These are phyloP conservation scores for Cichorium intybus DNA, from an alignment of 140 eudicot genomes.

Conservation along the genomic window DNA sequence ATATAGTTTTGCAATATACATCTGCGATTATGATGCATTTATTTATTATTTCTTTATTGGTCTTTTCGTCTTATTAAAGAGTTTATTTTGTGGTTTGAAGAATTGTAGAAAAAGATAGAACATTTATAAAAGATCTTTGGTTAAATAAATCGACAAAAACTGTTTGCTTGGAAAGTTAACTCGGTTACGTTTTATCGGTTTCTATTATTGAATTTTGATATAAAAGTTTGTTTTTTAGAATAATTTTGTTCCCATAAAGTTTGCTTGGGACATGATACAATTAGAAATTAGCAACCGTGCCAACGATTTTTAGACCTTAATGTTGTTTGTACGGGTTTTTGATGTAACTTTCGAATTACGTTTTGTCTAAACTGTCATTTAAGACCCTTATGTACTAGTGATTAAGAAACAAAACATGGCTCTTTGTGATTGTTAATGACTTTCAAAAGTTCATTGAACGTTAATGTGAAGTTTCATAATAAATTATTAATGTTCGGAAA, in stretches of 20 bases:
- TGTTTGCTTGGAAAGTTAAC: neutral
- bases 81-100: neutral
- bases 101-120: neutral
- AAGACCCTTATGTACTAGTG: too few species aligned
- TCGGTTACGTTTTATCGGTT: neutral
- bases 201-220: neutral
- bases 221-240: neutral
- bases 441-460: too few species aligned
- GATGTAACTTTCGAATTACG: too few species aligned
- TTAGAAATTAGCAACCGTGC: neutral
- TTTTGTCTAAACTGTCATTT: too few species aligned
- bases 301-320: too few species aligned
- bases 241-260: neutral
- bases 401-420: too few species aligned
- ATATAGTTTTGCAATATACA: constrained; percentile 24
- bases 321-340: too few species aligned
- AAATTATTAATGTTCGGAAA: too few species aligned
- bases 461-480: too few species aligned
- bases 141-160: neutral
- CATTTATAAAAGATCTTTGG: too few species aligned
- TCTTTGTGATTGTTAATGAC: too few species aligned
- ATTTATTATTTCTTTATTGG: constrained; percentile 5
- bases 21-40: constrained; percentile 17
- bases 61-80: constrained; percentile 23
- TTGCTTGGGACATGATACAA: neutral